Evolutionary conservation across 148 eudicot species (phyloP).

Genomic region (Polygonum maritimum): DNA sequence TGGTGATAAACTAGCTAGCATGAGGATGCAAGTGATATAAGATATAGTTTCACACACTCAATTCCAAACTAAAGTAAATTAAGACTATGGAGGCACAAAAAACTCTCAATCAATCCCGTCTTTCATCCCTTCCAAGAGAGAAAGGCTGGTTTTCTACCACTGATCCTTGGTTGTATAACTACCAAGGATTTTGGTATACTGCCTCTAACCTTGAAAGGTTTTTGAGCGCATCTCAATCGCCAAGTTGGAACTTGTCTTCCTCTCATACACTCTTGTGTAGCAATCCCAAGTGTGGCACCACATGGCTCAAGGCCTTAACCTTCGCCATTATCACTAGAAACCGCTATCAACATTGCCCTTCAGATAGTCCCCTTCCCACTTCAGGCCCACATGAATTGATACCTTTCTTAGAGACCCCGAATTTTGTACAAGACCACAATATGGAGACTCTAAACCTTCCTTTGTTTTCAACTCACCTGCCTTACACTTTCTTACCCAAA

Average conservation of each 20-base stretch:
- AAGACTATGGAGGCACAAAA: too few relatives aligned
- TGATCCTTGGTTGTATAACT: background rate
- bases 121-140: too few relatives aligned
- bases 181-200: background rate
- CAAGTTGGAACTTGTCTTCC: background rate
- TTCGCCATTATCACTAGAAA: conserved; percentile 18
- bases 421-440: background rate
- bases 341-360: background rate
- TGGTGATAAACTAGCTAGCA: too few relatives aligned
- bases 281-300: conserved; percentile 29
- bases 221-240: background rate
- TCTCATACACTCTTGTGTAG: background rate
- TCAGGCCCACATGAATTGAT: conserved; percentile 24
- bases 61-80: too few relatives aligned
- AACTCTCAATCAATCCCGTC: too few relatives aligned
- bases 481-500: conserved; percentile 22
- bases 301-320: conserved; percentile 40
- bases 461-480: conserved; percentile 28
- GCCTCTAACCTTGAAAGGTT: background rate
- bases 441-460: conserved; percentile 19
- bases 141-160: too few relatives aligned
- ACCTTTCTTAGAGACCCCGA: conserved; percentile 22
- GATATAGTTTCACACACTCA: too few relatives aligned
- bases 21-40: too few relatives aligned
- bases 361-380: background rate